Percentiles rank a stretch among this genome's conserved stretches.
Evolutionary conservation across 768 basidiomycete species (phyloP).

Genomic region (Suillus alpinus): DNA sequence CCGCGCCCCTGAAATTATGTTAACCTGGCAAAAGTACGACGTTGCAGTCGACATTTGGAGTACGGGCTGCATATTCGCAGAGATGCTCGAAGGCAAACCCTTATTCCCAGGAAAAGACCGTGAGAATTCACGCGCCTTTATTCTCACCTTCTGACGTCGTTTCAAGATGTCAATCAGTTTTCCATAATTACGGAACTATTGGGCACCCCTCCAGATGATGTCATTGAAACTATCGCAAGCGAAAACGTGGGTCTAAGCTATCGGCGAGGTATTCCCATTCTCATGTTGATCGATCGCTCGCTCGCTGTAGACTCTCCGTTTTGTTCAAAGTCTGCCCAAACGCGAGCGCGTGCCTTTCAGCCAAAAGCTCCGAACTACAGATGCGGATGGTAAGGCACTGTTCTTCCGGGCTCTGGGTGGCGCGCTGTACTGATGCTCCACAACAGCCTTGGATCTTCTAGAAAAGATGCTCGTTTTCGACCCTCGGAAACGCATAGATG

Average conservation of each 20-base stretch:
- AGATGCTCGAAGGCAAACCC: slow-evolving; percentile 99
- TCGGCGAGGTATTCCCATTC: slow-evolving; percentile 3
- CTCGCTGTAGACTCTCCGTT: slow-evolving; percentile 78
- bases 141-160: slow-evolving; percentile 8
- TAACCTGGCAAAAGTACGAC: slow-evolving; percentile 99
- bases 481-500: slow-evolving; percentile 94
- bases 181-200: slow-evolving; percentile 98
- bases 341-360: slow-evolving; percentile 93
- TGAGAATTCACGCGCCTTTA: slow-evolving; percentile 45
- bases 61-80: slow-evolving; percentile 98
- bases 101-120: slow-evolving; percentile 99
- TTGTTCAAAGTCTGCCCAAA: slow-evolving; percentile 97
- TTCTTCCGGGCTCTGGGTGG: background rate
- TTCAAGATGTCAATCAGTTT: slow-evolving; percentile 97
- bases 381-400: slow-evolving; percentile 69
- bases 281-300: slow-evolving; percentile 9
- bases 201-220: slow-evolving; percentile 99
- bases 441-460: slow-evolving; percentile 83
- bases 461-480: slow-evolving; percentile 99
- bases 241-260: slow-evolving; percentile 72
- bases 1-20: slow-evolving; percentile 99
- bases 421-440: background rate
- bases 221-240: slow-evolving; percentile 97
- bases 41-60: slow-evolving; percentile 99
- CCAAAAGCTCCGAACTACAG: slow-evolving; percentile 86